Conservation (phyloP, 495 filamentous ascomycete genomes). For the Parathielavia hyrcaniae region DNA sequence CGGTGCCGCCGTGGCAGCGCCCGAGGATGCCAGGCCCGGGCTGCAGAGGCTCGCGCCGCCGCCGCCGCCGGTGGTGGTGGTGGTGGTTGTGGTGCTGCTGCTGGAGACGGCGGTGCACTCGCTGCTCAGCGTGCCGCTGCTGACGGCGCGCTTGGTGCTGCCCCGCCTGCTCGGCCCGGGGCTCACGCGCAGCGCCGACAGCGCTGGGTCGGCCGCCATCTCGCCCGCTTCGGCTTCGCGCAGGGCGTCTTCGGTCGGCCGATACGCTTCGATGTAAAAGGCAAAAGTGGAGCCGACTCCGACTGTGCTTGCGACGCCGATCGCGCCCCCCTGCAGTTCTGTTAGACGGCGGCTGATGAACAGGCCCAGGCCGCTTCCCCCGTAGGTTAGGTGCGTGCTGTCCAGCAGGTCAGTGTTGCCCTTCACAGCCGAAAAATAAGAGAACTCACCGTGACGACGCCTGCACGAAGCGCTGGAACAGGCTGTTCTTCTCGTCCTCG, state of each 20-base stretch:
- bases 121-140: slow-evolving; percentile 13
- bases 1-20: not conserved
- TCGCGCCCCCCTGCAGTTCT: slow-evolving; percentile 69
- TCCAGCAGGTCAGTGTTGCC: slow-evolving; percentile 27
- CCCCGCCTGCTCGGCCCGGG: not conserved
- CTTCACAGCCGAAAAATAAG: too few relatives aligned
- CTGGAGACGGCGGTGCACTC: not conserved
- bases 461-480: slow-evolving; percentile 75
- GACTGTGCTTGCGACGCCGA: slow-evolving; percentile 61
- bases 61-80: not conserved
- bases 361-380: slow-evolving; percentile 69
- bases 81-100: too few relatives aligned
- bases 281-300: slow-evolving; percentile 70
- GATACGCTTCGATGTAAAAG: slow-evolving; percentile 63
- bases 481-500: slow-evolving; percentile 56
- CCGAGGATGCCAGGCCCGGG: not conserved
- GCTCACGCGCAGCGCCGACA: slow-evolving; percentile 13
- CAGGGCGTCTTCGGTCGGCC: slow-evolving; percentile 31
- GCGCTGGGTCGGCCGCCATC: slow-evolving; percentile 16
- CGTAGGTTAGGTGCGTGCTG: slow-evolving; percentile 66
- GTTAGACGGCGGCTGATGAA: slow-evolving; percentile 69
- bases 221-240: slow-evolving; percentile 29
- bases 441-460: slow-evolving; percentile 38
- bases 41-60: not conserved
- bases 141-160: slow-evolving; percentile 6